Evolutionary conservation across 2,329 filamentous ascomycete species (phyloP).

Genomic region (Aspergillus pseudoviridinutans): DNA sequence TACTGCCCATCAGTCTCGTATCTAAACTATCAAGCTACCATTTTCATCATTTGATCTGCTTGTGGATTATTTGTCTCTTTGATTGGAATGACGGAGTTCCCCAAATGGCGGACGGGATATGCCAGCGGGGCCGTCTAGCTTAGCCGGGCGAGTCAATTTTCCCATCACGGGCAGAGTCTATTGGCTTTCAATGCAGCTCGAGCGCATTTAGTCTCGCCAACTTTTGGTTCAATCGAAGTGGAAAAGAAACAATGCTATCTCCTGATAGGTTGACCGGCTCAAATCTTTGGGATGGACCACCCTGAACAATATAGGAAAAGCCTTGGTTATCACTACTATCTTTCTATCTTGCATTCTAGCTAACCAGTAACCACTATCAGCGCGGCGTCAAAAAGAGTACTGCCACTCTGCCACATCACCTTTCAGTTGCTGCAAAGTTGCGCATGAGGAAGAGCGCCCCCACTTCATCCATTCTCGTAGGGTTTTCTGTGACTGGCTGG

Average conservation of each 20-base stretch:
- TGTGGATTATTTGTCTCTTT: conserved; percentile 2
- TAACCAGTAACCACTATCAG: neutral
- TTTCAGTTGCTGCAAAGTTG: neutral
- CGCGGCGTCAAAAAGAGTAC: neutral
- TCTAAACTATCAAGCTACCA: neutral
- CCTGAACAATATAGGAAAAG: neutral
- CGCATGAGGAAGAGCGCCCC: neutral
- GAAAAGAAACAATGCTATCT: neutral
- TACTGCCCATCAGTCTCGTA: neutral
- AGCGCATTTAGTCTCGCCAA: conserved; percentile 9
- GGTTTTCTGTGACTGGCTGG: neutral
- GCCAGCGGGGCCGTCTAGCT: conserved; percentile 19
- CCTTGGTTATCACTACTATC: neutral
- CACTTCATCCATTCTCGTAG: neutral
- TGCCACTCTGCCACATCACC: neutral
- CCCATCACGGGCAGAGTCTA: conserved; percentile 12
- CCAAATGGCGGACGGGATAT: conserved; percentile 22
- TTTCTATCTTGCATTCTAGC: neutral
- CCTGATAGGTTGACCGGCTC: neutral
- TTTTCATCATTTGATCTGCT: conserved; percentile 2
- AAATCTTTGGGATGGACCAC: neutral
- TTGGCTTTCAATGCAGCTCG: conserved; percentile 12
- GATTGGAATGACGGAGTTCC: conserved; percentile 7
- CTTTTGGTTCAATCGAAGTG: conserved; percentile 11
- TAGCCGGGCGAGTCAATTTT: conserved; percentile 21